A percentile compares a stretch with the other conserved stretches of the same genome.
phyloP scores from a whole-genome alignment of 352 stramenopile genomes.

The Globisporangium radiosum region DNA sequence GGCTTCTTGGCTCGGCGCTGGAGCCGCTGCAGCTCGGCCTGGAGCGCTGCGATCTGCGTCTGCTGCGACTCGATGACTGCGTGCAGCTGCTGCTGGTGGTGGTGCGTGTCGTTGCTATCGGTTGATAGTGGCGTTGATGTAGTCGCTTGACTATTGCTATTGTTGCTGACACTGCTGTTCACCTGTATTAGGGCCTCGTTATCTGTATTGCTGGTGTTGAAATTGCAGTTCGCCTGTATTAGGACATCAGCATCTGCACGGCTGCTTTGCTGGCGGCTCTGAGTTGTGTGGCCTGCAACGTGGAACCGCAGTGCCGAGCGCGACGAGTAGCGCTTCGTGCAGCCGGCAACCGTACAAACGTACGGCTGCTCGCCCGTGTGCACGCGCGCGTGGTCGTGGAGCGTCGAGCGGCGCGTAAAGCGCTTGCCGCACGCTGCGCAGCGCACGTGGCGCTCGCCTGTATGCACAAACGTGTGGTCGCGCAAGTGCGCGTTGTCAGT shows the following conservation, averaged over 20 bases:
- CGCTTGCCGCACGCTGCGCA: conserved; percentile 39
- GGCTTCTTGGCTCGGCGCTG: conserved; percentile 6
- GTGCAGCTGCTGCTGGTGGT: conserved; percentile 21
- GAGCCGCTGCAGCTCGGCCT: conserved; percentile 30
- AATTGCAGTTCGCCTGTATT: neutral
- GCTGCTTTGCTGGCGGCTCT: neutral
- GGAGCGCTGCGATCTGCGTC: conserved; percentile 34
- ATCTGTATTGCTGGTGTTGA: neutral
- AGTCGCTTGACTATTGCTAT: neutral
- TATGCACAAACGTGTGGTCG: conserved; percentile 72
- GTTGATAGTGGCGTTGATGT: too few relatives aligned
- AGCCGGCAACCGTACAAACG: conserved; percentile 22
- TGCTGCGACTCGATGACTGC: conserved; percentile 37
- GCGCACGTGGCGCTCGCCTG: conserved; percentile 52
- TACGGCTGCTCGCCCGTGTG: conserved; percentile 75
- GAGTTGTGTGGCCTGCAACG: conserved; percentile 21
- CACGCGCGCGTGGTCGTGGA: conserved; percentile 60
- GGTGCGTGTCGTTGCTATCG: neutral
- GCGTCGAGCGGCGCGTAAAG: conserved; percentile 47
- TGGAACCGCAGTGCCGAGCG: conserved; percentile 60
- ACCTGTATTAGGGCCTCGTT: neutral
- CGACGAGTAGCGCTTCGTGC: conserved; percentile 36
- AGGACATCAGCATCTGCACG: too few relatives aligned
- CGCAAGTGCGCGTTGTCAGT: conserved; percentile 59
- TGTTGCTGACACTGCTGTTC: neutral